Conservation (phyloP, 2,329 filamentous ascomycete species). For the Ophiostoma montium region DNA sequence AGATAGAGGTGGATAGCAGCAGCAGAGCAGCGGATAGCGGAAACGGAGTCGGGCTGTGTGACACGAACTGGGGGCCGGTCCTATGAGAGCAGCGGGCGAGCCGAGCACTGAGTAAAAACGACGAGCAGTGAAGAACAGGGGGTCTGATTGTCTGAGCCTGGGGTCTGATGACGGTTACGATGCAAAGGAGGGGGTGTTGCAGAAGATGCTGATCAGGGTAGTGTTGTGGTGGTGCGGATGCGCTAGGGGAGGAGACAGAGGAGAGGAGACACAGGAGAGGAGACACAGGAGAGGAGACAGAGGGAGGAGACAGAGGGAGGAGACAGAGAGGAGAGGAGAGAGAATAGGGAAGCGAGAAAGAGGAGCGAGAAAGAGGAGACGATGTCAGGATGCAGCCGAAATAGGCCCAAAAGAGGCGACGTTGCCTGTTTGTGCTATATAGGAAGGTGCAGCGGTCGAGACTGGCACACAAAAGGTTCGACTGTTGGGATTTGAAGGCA, state of each 20-base stretch:
- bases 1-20: no score
- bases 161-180: not conserved
- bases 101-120: no score
- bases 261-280: not conserved
- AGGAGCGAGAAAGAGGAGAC: no score
- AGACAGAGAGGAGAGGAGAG: no score
- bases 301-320: not conserved
- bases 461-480: not conserved
- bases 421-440: not conserved
- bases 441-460: not conserved
- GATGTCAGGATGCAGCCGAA: no score
- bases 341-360: no score
- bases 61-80: no score
- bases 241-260: not conserved
- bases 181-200: not conserved
- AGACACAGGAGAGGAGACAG: not conserved
- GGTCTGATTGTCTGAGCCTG: not conserved
- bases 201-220: not conserved
- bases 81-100: no score
- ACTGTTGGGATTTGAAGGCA: not conserved
- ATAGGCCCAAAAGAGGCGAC: not conserved
- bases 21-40: no score
- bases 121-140: not conserved
- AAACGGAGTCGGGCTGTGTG: no score
- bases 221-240: not conserved